A percentile compares a stretch with the other conserved stretches of the same genome.
phyloP scores from a whole-genome alignment of 179 eudicot genomes.

The Actinidia polygama region DNA sequence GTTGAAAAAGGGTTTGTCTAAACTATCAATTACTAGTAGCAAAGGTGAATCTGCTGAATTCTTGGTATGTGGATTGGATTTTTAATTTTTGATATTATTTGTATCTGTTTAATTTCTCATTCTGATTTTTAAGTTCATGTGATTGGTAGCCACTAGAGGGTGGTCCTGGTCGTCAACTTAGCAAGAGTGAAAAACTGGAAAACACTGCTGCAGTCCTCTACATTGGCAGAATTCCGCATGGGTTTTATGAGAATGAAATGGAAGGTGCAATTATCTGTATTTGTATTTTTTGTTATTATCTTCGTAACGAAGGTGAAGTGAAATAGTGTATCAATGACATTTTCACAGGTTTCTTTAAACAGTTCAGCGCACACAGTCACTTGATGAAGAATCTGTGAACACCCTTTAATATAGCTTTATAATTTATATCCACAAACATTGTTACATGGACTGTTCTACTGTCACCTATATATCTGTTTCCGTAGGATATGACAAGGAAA shows the following conservation, averaged over 20 bases:
- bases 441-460: too few relatives aligned
- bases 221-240: slow-evolving; percentile 86
- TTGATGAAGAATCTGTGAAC: too few relatives aligned
- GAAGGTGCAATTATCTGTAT: slow-evolving; percentile 44
- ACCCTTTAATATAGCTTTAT: too few relatives aligned
- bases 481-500: too few relatives aligned
- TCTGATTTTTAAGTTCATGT: background rate
- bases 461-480: too few relatives aligned
- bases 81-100: background rate
- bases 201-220: slow-evolving; percentile 69
- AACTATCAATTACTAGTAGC: slow-evolving; percentile 23
- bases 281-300: background rate
- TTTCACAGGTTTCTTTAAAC: slow-evolving; percentile 72
- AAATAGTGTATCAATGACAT: background rate
- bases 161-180: slow-evolving; percentile 56
- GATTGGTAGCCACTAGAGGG: slow-evolving; percentile 71
- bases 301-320: background rate
- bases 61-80: slow-evolving; percentile 42
- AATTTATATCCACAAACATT: too few relatives aligned
- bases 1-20: slow-evolving; percentile 39
- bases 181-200: slow-evolving; percentile 32
- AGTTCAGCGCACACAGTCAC: slow-evolving; percentile 46
- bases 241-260: slow-evolving; percentile 92
- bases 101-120: background rate
- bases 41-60: slow-evolving; percentile 53